These are phyloP conservation scores for Cutaneotrichosporon cutaneum DNA, from an alignment of 1,284 basidiomycete species.

Conservation along the genomic window DNA sequence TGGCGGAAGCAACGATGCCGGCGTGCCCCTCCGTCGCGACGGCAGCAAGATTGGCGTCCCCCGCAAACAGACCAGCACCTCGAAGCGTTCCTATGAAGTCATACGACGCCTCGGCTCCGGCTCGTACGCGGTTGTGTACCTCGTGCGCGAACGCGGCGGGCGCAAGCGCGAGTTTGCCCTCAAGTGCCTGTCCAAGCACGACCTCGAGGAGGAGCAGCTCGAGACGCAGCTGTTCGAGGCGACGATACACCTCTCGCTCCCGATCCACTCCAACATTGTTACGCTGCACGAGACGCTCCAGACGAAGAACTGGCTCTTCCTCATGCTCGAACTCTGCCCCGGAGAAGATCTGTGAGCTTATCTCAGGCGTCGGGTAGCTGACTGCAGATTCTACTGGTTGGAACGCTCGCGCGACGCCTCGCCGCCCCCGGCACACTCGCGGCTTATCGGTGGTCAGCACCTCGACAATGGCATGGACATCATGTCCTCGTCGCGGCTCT, in stretches of 20 bases:
- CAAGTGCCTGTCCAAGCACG: slow-evolving; percentile 91
- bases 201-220: slow-evolving; percentile 81
- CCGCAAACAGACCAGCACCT: slow-evolving; percentile 16
- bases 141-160: slow-evolving; percentile 81
- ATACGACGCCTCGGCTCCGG: slow-evolving; percentile 80
- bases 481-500: slow-evolving; percentile 51
- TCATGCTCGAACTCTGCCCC: slow-evolving; percentile 87
- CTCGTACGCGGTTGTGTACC: slow-evolving; percentile 89
- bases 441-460: slow-evolving; percentile 47
- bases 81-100: slow-evolving; percentile 65
- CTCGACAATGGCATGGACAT: slow-evolving; percentile 29
- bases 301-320: slow-evolving; percentile 73
- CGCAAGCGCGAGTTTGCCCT: slow-evolving; percentile 83
- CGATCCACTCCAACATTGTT: slow-evolving; percentile 89
- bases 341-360: slow-evolving; percentile 69
- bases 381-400: slow-evolving; percentile 81
- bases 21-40: slow-evolving; percentile 41
- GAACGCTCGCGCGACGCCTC: slow-evolving; percentile 87
- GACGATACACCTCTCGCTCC: slow-evolving; percentile 90
- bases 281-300: slow-evolving; percentile 88
- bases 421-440: slow-evolving; percentile 58
- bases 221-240: slow-evolving; percentile 88
- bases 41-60: slow-evolving; percentile 41
- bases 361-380: slow-evolving; percentile 12
- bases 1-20: slow-evolving; percentile 26